Evolutionary conservation across 139 green algal genomes (phyloP), one percentile per base, ranked within the genome.

Genomic region (Volvox africanus): DNA sequence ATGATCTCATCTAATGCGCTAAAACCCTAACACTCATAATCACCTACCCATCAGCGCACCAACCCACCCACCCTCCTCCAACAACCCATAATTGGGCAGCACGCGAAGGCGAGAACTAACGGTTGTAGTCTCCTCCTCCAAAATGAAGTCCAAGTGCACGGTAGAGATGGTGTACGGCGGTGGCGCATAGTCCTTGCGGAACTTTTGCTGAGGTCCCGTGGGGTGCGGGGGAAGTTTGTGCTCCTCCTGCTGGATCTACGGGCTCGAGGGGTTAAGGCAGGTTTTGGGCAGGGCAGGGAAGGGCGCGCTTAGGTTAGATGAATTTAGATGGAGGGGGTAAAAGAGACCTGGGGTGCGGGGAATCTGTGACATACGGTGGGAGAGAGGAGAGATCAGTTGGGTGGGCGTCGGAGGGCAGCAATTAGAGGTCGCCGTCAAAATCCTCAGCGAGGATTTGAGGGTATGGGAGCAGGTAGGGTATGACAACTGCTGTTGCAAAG

Each of bases 131-230:
- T 98, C 97, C 82, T 98, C 97, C 61, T 95, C 94, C 37, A 99
- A 93, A 0, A 94, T 44, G 89, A 99, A 99, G 76, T 93, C 92
- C 28, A 99, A 92, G 83, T 95, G 35, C 28, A 99, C 93, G 12
- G 90, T 92, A 35, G 96, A 93, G 61, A 98, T 89, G 17, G 95
- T 78, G 94, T 98, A 98, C 13, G 95, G 93, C 2, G 94, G 92
- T 12, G 97, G 94, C 75, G 93, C 95, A 92, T 98, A 99, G 93
- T 98, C 97, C 91, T 95, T 94, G 12, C 94, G 90, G 91, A 94
- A 94, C 77, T 94, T 95, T 69, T 91, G 80, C 86, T 93, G 86
- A 61, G 89, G 92, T 1, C 28, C 65, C 0, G 67, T 35, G 89
- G 67, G 89, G 81, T 86, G 89, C 0, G 80, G 80, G 11, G 78